phyloP scores from a whole-genome alignment of 805 yeast genomes.

The Ascoidea rubescens region DNA sequence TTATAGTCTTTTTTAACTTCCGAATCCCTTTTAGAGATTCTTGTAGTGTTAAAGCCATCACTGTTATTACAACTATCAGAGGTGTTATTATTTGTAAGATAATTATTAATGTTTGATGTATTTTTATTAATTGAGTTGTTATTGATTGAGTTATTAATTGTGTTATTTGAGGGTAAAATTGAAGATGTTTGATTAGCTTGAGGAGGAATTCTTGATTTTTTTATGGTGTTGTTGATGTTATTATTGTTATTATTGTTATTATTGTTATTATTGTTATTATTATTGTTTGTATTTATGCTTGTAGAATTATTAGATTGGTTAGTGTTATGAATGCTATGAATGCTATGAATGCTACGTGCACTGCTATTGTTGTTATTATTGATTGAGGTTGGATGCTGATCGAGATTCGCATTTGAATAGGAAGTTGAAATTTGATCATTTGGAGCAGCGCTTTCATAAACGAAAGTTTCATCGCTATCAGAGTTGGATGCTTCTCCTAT shows the following conservation, averaged over 20 bases:
- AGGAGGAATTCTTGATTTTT: constrained; percentile 4
- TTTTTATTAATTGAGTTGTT: neutral
- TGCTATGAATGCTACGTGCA: constrained; percentile 1
- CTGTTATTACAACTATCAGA: neutral
- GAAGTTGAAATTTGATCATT: constrained; percentile 5
- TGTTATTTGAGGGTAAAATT: constrained; percentile 11
- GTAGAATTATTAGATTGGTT: neutral
- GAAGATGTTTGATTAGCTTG: constrained; percentile 6
- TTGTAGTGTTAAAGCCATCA: neutral
- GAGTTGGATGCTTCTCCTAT: constrained; percentile 80
- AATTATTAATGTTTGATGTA: neutral
- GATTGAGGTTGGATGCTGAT: neutral
- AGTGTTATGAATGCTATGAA: neutral
- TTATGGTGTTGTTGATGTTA: neutral
- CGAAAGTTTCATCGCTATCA: constrained; percentile 91
- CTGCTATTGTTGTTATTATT: constrained; percentile 3
- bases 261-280: neutral
- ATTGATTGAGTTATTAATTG: constrained; percentile 1
- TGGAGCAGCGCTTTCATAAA: constrained; percentile 48
- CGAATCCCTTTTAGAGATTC: too few species aligned
- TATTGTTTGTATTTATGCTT: neutral
- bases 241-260: constrained; percentile 1
- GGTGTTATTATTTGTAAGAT: neutral
- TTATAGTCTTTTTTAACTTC: too few species aligned
- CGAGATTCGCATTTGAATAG: constrained; percentile 8